Percentiles rank a stretch among this genome's conserved stretches.
These are phyloP conservation scores for Microsporum ferrugineum DNA, from an alignment of 2,329 filamentous ascomycete genomes.

Conservation along the genomic window DNA sequence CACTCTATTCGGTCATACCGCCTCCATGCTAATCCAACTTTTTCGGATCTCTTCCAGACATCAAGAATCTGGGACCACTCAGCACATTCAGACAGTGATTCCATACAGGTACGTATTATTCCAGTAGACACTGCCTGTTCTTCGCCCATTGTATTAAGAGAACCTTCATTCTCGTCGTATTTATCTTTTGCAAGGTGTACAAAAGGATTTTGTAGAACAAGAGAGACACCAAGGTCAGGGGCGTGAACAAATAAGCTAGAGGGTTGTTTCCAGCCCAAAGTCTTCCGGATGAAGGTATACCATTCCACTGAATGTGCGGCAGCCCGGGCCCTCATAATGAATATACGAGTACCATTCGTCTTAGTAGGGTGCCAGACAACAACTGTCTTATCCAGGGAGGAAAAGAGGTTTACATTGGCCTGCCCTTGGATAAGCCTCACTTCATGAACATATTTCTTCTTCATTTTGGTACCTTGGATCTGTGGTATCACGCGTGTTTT, in stretches of 20 bases:
- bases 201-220: slow-evolving; percentile 51
- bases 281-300: slow-evolving; percentile 54
- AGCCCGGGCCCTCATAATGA: slow-evolving; percentile 51
- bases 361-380: slow-evolving; percentile 49
- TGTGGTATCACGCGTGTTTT: slow-evolving; percentile 53
- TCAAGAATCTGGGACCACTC: slow-evolving; percentile 51
- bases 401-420: slow-evolving; percentile 52
- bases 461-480: slow-evolving; percentile 42
- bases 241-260: slow-evolving; percentile 49
- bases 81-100: slow-evolving; percentile 44
- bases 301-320: slow-evolving; percentile 53
- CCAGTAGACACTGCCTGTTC: slow-evolving; percentile 46
- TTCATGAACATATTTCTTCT: slow-evolving; percentile 46
- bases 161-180: slow-evolving; percentile 33
- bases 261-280: slow-evolving; percentile 48
- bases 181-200: slow-evolving; percentile 37
- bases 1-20: slow-evolving; percentile 58
- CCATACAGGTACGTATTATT: slow-evolving; percentile 48
- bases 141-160: slow-evolving; percentile 25
- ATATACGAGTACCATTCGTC: slow-evolving; percentile 44
- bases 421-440: slow-evolving; percentile 31
- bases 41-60: slow-evolving; percentile 47
- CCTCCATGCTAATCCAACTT: slow-evolving; percentile 57
- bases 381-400: slow-evolving; percentile 55
- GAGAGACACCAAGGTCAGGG: slow-evolving; percentile 49